phyloP scores from a whole-genome alignment of 371 early-diverging fungal species.

The Nematocida homosporus region DNA sequence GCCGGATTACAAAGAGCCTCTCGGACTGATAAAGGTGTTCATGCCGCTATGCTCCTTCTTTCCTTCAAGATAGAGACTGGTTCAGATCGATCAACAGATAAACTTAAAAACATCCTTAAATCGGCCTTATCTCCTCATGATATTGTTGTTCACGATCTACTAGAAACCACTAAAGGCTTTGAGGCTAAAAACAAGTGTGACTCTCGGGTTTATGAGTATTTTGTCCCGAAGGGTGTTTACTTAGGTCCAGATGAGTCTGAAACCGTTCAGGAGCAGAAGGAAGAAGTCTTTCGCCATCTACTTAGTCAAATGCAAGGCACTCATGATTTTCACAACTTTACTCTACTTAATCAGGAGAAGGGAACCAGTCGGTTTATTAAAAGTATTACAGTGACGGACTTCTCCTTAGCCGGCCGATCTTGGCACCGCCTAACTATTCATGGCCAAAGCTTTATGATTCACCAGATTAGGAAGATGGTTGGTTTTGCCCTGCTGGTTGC shows the following conservation, averaged over 20 bases:
- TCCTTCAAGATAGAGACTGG: slow-evolving; percentile 72
- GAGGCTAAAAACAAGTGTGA: slow-evolving; percentile 82
- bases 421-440: slow-evolving; percentile 84
- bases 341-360: slow-evolving; percentile 73
- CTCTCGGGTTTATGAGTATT: slow-evolving; percentile 88
- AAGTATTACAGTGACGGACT: slow-evolving; percentile 69
- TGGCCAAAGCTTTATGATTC: slow-evolving; percentile 96
- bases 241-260: slow-evolving; percentile 15
- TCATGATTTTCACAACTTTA: slow-evolving; percentile 90
- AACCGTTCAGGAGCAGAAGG: slow-evolving; percentile 7
- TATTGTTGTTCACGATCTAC: slow-evolving; percentile 71
- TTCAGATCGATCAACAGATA: not conserved
- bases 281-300: slow-evolving; percentile 66
- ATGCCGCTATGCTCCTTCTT: slow-evolving; percentile 88
- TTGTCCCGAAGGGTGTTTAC: slow-evolving; percentile 72
- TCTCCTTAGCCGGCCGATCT: slow-evolving; percentile 73
- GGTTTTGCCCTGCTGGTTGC: slow-evolving; percentile 57
- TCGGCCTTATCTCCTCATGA: slow-evolving; percentile 75
- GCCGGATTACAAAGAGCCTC: slow-evolving; percentile 77
- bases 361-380: slow-evolving; percentile 75
- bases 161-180: slow-evolving; percentile 75
- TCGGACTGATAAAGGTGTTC: slow-evolving; percentile 98
- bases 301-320: slow-evolving; percentile 77
- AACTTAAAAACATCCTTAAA: slow-evolving; percentile 42
- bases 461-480: slow-evolving; percentile 94